A percentile compares a stretch with the other conserved stretches of the same genome.
These are phyloP conservation scores for Fusarium sp. DNA, from an alignment of 2,329 filamentous ascomycete genomes.

Conservation along the genomic window DNA sequence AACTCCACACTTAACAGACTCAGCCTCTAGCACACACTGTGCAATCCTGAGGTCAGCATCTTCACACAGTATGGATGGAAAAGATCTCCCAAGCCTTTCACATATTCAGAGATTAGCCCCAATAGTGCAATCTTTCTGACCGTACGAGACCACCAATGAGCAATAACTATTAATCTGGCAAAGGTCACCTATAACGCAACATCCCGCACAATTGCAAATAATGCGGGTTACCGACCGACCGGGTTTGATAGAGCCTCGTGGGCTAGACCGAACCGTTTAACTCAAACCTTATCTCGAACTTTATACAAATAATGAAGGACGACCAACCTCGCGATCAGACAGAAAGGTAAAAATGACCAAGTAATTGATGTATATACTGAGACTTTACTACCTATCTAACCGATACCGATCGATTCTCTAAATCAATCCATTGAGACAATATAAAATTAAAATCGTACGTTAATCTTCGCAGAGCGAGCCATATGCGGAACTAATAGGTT, in stretches of 20 bases:
- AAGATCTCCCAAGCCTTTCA: constrained; percentile 22
- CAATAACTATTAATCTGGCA: neutral
- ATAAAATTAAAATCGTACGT: neutral
- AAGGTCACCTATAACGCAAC: neutral
- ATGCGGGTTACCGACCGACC: neutral
- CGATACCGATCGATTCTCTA: neutral
- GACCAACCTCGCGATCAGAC: neutral
- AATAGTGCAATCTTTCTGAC: neutral
- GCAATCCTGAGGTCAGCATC: constrained; percentile 2
- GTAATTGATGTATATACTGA: neutral
- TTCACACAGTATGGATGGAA: constrained; percentile 3
- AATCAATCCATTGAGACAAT: neutral
- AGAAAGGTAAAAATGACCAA: too few relatives aligned
- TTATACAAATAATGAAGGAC: neutral
- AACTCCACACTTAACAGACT: neutral
- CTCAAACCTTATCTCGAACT: constrained; percentile 1
- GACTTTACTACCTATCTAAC: neutral
- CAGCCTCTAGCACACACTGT: constrained; percentile 28
- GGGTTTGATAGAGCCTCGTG: constrained; percentile 9
- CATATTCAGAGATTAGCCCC: constrained; percentile 14
- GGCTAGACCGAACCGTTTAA: constrained; percentile 8
- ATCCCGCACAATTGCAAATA: neutral
- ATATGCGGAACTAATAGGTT: neutral
- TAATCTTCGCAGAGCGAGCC: neutral
- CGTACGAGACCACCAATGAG: too few relatives aligned